These are phyloP conservation scores for Geotrichum klebahnii DNA, from an alignment of 1,139 yeast genomes.

Conservation along the genomic window DNA sequence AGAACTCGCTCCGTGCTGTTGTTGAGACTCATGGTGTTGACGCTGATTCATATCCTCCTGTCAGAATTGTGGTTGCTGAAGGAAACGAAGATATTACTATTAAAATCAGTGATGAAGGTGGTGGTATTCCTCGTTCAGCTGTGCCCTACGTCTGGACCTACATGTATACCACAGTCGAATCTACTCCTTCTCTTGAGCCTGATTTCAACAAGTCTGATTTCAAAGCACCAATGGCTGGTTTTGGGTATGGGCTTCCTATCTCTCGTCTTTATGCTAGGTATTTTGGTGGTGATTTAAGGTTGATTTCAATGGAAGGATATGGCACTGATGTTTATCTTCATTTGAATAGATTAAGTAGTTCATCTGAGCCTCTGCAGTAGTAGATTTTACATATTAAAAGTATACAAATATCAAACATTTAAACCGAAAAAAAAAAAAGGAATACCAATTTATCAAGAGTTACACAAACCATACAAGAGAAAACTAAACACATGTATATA, in stretches of 20 bases:
- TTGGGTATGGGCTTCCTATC: slow-evolving; percentile 87
- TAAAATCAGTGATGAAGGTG: slow-evolving; percentile 90
- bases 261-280: slow-evolving; percentile 82
- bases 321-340: slow-evolving; percentile 92
- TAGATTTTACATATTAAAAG: background rate
- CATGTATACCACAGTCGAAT: slow-evolving; percentile 79
- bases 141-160: slow-evolving; percentile 88
- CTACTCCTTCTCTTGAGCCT: slow-evolving; percentile 64
- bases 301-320: slow-evolving; percentile 89
- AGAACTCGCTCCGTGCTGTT: slow-evolving; percentile 79
- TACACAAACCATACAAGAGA: background rate
- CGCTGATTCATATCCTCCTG: slow-evolving; percentile 70
- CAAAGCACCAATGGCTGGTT: slow-evolving; percentile 92
- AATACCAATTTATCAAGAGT: background rate
- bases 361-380: slow-evolving; percentile 48
- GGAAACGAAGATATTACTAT: slow-evolving; percentile 92
- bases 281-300: slow-evolving; percentile 84
- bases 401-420: background rate
- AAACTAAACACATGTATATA: background rate
- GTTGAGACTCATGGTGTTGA: slow-evolving; percentile 62
- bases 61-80: slow-evolving; percentile 83
- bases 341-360: slow-evolving; percentile 55
- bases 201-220: slow-evolving; percentile 51
- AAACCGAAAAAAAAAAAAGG: background rate
- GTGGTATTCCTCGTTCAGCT: slow-evolving; percentile 83